A percentile compares a stretch with the other conserved stretches of the same genome.
phyloP scores from a whole-genome alignment of 495 filamentous ascomycete genomes.

The Talaromyces stipitatus region DNA sequence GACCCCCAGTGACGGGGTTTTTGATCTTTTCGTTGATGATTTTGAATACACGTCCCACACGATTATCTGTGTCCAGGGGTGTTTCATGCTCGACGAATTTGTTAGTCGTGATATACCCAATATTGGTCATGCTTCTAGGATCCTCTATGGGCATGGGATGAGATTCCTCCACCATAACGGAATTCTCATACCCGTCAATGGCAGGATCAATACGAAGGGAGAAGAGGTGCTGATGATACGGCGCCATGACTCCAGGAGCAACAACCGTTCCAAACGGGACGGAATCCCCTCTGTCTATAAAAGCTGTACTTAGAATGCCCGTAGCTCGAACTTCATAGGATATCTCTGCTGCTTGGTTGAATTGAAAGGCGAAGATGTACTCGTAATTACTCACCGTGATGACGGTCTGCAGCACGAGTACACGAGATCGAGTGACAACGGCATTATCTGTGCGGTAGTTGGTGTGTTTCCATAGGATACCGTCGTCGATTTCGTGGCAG shows the following conservation, averaged over 20 bases:
- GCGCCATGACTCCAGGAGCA: constrained; percentile 70
- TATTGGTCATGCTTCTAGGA: constrained; percentile 64
- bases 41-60: constrained; percentile 64
- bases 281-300: constrained; percentile 49
- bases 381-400: constrained; percentile 80
- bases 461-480: constrained; percentile 62
- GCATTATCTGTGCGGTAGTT: constrained; percentile 56
- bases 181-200: constrained; percentile 64
- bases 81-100: constrained; percentile 48
- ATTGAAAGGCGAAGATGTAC: constrained; percentile 76
- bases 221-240: constrained; percentile 85
- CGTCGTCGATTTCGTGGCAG: constrained; percentile 59
- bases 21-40: constrained; percentile 59
- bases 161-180: constrained; percentile 60
- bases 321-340: constrained; percentile 81
- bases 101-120: constrained; percentile 56
- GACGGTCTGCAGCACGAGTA: constrained; percentile 62
- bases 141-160: constrained; percentile 55
- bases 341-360: constrained; percentile 73
- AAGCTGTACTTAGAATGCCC: constrained; percentile 74
- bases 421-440: constrained; percentile 46
- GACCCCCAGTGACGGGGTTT: constrained; percentile 64
- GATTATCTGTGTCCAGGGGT: constrained; percentile 54
- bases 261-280: constrained; percentile 73
- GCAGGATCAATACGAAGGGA: constrained; percentile 76